Evolutionary conservation across 352 stramenopile genomes (phyloP).

Genomic region (Phytophthora fragariaefolia): DNA sequence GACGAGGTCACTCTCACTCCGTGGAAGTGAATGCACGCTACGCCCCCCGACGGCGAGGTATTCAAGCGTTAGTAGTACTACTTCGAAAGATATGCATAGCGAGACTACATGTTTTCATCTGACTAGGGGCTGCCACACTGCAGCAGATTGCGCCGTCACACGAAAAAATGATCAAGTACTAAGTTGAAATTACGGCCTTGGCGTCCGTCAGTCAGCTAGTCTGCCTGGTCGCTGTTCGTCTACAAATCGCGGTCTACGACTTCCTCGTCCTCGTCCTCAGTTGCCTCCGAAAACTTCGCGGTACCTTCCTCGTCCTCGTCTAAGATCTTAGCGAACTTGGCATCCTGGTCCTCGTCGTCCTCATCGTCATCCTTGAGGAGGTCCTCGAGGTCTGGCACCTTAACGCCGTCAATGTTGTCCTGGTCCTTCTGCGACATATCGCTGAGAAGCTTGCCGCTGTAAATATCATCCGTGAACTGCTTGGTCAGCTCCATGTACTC

Average conservation of each 20-base stretch:
- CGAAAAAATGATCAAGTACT: constrained; percentile 29
- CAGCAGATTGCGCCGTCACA: background rate
- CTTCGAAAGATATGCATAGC: too few relatives aligned
- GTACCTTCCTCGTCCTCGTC: constrained; percentile 75
- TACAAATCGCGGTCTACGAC: constrained; percentile 76
- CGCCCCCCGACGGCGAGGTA: background rate
- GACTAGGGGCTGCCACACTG: constrained; percentile 2
- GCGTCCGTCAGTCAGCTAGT: constrained; percentile 30
- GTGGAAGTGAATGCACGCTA: constrained; percentile 46
- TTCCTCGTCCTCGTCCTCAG: constrained; percentile 47
- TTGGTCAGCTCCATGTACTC: constrained; percentile 98
- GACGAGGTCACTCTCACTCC: constrained; percentile 71
- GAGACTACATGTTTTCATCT: constrained; percentile 11
- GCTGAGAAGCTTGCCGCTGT: constrained; percentile 97
- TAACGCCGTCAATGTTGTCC: constrained; percentile 98
- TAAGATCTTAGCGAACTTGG: constrained; percentile 84
- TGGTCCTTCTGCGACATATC: constrained; percentile 98
- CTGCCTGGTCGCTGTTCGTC: constrained; percentile 32
- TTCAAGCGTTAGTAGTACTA: too few relatives aligned
- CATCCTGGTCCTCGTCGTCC: constrained; percentile 74
- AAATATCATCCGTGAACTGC: constrained; percentile 99
- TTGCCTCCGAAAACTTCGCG: constrained; percentile 38
- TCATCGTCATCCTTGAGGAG: constrained; percentile 87
- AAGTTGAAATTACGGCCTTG: constrained; percentile 33
- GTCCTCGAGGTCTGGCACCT: constrained; percentile 88